These are phyloP conservation scores for Pontederia paniculata DNA, from an alignment of 176 grass and related monocot genomes.

Conservation along the genomic window DNA sequence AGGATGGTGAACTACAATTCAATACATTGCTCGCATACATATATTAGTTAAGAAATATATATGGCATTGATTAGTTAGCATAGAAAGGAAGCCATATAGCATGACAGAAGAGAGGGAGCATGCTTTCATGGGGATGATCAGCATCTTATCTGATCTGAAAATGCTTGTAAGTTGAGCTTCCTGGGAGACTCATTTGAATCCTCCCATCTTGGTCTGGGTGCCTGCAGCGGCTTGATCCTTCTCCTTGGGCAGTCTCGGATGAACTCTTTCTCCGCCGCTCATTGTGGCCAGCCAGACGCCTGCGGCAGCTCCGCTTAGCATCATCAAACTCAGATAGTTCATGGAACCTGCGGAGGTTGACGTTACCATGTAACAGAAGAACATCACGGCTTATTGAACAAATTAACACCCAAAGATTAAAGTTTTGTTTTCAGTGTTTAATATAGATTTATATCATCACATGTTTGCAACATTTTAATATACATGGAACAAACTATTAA, in stretches of 20 bases:
- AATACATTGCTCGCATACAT: too few relatives aligned
- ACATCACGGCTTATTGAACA: neutral
- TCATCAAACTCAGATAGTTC: constrained; percentile 82
- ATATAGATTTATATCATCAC: too few relatives aligned
- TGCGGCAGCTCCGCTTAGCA: constrained; percentile 66
- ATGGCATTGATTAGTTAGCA: neutral
- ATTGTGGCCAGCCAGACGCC: constrained; percentile 85
- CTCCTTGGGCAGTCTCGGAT: constrained; percentile 31
- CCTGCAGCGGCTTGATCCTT: constrained; percentile 31
- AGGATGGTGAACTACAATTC: too few relatives aligned
- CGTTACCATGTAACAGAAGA: neutral
- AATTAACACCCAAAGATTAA: too few relatives aligned
- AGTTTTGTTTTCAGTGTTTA: too few relatives aligned
- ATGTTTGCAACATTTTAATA: too few relatives aligned
- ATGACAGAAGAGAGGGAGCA: constrained; percentile 99
- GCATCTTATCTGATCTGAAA: constrained; percentile 81
- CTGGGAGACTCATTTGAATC: constrained; percentile 27
- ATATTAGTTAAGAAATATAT: neutral
- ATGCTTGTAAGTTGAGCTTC: constrained; percentile 41
- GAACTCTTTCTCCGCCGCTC: constrained; percentile 81
- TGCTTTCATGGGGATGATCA: constrained; percentile 26
- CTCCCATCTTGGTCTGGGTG: constrained; percentile 30
- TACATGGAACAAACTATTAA: too few relatives aligned
- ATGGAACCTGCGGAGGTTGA: constrained; percentile 52
- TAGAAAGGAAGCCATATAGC: constrained; percentile 3